Evolutionary conservation across 2,329 filamentous ascomycete genomes (phyloP), one percentile per base, ranked within the genome.

Genomic region (Fusarium xylarioides): DNA sequence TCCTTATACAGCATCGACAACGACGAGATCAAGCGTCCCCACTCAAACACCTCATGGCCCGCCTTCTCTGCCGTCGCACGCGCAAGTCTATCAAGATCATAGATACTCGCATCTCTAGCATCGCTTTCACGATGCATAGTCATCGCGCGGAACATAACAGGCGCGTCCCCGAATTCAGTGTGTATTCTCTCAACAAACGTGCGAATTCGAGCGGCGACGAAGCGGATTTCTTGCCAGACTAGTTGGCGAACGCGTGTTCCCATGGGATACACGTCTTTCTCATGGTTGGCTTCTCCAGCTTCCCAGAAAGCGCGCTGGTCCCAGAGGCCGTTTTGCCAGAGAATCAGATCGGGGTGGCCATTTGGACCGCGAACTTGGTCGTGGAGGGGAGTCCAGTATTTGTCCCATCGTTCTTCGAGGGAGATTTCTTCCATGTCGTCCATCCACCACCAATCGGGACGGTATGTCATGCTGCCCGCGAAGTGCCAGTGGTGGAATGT

Each of bases 371-470:
- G 72, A 26, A 74, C 69, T 16, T 63, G 66, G 26, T 74, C 59
- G 28, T 66, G 60, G 42, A 74, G 63, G 19, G 71, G 71, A 6
- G 42, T 57, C 71, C 71, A 74, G 60, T 59, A 61, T 30, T 74
- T 58, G 5, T 74, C 71, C 65, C 71, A 74, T 11, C 71, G 70
- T 6, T 73, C 71, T 26, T 73, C 71, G 16, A 74, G 71, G 18
- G 71, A 55, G 1, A 74, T 67, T 2, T 69, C 68, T 11, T 70
- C 54, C 72, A 74, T 74, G 6, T 74, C 72, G 15, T 74, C 44
- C 72, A 74, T 74, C 72, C 72, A 74, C 72, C 72, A 74, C 72
- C 72, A 74, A 14, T 74, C 65, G 1, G 72, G 72, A 11, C 65
- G 62, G 43, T 74, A 69, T 5, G 57, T 58, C 64, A 72, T 72